A percentile compares a stretch with the other conserved stretches of the same genome.
phyloP scores from a whole-genome alignment of 768 basidiomycete species.

The Lactarius sp. region DNA sequence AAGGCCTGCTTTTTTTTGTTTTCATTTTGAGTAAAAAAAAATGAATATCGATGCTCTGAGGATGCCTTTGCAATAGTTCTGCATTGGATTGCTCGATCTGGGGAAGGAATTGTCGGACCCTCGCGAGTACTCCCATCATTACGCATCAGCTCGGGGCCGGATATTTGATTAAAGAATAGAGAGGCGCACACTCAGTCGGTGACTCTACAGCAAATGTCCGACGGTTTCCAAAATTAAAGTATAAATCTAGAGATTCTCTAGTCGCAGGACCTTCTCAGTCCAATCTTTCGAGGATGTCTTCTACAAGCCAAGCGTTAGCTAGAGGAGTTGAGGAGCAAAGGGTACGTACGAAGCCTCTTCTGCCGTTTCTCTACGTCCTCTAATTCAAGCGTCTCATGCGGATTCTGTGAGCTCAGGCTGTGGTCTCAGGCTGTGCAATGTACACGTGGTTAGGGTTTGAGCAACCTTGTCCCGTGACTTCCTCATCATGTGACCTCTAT shows the following conservation, averaged over 20 bases:
- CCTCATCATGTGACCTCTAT: no score
- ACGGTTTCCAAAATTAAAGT: constrained; percentile 28
- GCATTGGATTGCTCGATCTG: constrained; percentile 61
- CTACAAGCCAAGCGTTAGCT: constrained; percentile 6
- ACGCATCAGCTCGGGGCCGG: neutral
- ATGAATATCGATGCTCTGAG: constrained; percentile 55
- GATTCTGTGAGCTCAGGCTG: neutral
- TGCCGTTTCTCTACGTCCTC: constrained; percentile 21
- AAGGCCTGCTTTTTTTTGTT: constrained; percentile 21
- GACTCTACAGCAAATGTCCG: constrained; percentile 26
- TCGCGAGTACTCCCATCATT: constrained; percentile 49
- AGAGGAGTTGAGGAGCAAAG: neutral
- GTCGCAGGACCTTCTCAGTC: constrained; percentile 14
- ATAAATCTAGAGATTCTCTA: neutral
- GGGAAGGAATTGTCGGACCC: constrained; percentile 64
- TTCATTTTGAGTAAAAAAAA: no score
- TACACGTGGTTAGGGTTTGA: constrained; percentile 11
- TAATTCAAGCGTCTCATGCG: constrained; percentile 10
- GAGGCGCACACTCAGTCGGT: constrained; percentile 25
- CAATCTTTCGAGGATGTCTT: constrained; percentile 24
- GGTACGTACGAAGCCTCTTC: constrained; percentile 25
- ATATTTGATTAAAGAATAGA: neutral
- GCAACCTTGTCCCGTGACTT: neutral
- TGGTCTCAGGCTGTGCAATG: no score
- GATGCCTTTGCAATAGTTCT: constrained; percentile 45